These are phyloP conservation scores for Persicaria tinctoria DNA, from an alignment of 148 eudicot species.

Conservation along the genomic window DNA sequence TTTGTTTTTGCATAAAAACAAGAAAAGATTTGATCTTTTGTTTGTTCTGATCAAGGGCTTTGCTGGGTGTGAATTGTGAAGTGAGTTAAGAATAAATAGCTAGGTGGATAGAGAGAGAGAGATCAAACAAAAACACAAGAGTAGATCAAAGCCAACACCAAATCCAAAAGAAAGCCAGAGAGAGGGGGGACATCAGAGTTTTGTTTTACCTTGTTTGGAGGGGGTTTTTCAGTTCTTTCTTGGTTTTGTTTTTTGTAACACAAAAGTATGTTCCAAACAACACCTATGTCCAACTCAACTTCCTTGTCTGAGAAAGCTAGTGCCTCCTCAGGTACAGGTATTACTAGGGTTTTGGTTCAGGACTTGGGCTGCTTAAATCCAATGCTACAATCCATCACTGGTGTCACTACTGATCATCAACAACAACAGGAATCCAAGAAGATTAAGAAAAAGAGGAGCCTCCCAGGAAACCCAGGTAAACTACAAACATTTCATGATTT, in stretches of 20 bases:
- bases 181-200: constrained; percentile 5
- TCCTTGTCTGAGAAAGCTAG: constrained; percentile 55
- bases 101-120: background rate
- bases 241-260: constrained; percentile 15
- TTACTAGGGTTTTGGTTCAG: constrained; percentile 17
- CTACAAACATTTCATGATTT: background rate
- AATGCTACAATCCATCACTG: constrained; percentile 32
- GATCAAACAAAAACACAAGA: constrained; percentile 24
- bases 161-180: constrained; percentile 10
- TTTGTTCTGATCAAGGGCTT: background rate
- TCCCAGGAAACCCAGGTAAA: constrained; percentile 87
- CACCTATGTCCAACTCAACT: constrained; percentile 50
- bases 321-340: constrained; percentile 21
- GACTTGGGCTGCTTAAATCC: constrained; percentile 42
- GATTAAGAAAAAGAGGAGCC: constrained; percentile 82
- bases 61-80: background rate
- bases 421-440: constrained; percentile 36
- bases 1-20: background rate
- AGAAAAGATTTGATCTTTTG: background rate
- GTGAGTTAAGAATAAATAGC: background rate
- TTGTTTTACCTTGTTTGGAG: constrained; percentile 39
- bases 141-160: constrained; percentile 10
- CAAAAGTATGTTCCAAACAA: constrained; percentile 48
- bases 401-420: constrained; percentile 18
- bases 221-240: background rate